Base-by-base conservation (phyloP, 352 stramenopile genomes). In the Phytophthora macrochlamydospora region DNA sequence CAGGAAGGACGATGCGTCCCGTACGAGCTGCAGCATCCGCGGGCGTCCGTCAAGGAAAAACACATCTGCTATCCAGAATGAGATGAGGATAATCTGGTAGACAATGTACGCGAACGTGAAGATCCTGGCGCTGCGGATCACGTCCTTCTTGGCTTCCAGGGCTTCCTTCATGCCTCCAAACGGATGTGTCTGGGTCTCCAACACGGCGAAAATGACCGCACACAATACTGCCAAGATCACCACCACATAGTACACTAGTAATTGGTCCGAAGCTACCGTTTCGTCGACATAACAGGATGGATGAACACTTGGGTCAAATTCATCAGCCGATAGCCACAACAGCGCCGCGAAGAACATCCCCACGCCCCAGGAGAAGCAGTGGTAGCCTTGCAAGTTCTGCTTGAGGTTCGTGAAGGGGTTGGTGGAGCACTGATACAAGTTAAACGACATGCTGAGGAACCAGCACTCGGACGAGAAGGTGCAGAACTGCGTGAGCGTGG, bases 391-490 rank as follows among this genome's bases (percentile, higher is more conserved):
- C 59, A 90, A 69, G 61, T 90, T 95, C 24, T 80, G 69, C 62
- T 83, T 76, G 51, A 92, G 78, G 59, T 95, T 94, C 44, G 83
- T 92, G 69, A 97, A 97, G 44, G 90, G 90, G 62, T 96, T 96
- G 13, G 87, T 96, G 18, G 82, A 81, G 67, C 85, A 92, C 49
- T 92, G 81, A 62, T 94, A 93, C 40, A 97, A 57, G 46, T 95
- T 91, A 24, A 94, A 83, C 9, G 90, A 83, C 80, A 97, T 92
- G 60, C 77, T 85, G 45, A 96, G 75, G 62, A 97, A 95, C 85
- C 87, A 96, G 68, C 87, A 93, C 71, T 94, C 85, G 71, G 85
- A 93, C 56, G 84, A 80, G 62, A 92, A 91, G 52, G 69, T 81
- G 53, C 81, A 87, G 54, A 92, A 92, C 65, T 94, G 84, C 37